Evolutionary conservation across 2,329 filamentous ascomycete species (phyloP).

Genomic region (Trichoderma lentiforme): DNA sequence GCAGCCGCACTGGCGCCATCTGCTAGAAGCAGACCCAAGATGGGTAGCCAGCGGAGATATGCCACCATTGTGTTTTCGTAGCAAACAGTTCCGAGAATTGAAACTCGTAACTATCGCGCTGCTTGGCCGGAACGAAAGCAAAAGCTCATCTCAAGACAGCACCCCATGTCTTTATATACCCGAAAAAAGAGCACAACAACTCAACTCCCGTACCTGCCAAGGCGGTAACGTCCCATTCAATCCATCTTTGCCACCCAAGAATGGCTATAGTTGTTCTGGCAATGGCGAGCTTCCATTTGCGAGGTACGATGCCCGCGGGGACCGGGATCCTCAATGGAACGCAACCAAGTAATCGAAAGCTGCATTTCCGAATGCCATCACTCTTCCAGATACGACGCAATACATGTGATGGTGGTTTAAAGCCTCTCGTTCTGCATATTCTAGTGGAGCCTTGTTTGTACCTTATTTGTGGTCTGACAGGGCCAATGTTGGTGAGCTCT

Average conservation of each 20-base stretch:
- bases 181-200: neutral
- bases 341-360: neutral
- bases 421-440: too few relatives aligned
- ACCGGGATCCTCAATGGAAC: neutral
- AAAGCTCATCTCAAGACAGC: neutral
- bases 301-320: neutral
- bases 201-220: neutral
- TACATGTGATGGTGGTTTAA: neutral
- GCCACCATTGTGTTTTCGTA: neutral
- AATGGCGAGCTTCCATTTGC: constrained; percentile 3
- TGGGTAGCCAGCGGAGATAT: neutral
- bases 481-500: neutral
- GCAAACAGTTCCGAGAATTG: neutral
- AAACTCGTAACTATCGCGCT: neutral
- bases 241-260: neutral
- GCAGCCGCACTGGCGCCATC: neutral
- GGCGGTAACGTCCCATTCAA: neutral
- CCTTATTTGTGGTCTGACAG: neutral
- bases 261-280: neutral
- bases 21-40: constrained; percentile 3
- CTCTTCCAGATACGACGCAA: neutral
- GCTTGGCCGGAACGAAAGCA: neutral
- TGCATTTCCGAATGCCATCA: neutral
- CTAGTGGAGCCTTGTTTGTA: neutral
- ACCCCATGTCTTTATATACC: neutral